These are phyloP conservation scores for Colletotrichum liriopes DNA, from an alignment of 2,329 filamentous ascomycete genomes.

Conservation along the genomic window DNA sequence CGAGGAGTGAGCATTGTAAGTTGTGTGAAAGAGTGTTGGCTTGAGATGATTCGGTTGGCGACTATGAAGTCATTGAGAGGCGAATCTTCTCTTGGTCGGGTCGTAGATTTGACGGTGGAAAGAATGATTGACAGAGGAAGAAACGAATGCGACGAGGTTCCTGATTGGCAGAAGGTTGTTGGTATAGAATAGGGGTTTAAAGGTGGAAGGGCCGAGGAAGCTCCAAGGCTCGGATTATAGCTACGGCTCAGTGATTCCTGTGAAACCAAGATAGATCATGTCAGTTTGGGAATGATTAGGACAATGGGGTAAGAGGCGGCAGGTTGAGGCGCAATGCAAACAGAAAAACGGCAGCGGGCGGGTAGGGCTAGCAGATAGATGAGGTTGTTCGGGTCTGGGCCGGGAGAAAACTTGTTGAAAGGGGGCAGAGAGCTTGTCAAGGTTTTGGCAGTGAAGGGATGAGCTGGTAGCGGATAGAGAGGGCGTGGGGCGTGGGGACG, in stretches of 20 bases:
- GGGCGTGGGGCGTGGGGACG: conserved; percentile 31
- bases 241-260: conserved; percentile 24
- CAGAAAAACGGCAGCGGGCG: conserved; percentile 8
- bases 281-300: conserved; percentile 37
- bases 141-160: conserved; percentile 29
- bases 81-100: background rate
- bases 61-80: conserved; percentile 27
- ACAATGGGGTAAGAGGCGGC: conserved; percentile 22
- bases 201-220: conserved; percentile 1
- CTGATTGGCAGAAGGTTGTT: background rate
- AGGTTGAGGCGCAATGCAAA: conserved; percentile 19
- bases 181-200: conserved; percentile 26
- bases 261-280: conserved; percentile 31
- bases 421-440: conserved; percentile 36
- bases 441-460: conserved; percentile 38
- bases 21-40: conserved; percentile 18
- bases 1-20: conserved; percentile 82
- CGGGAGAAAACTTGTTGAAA: conserved; percentile 8
- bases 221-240: background rate
- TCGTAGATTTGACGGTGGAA: conserved; percentile 20
- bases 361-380: conserved; percentile 38
- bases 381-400: conserved; percentile 21
- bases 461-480: conserved; percentile 38
- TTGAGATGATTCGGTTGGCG: conserved; percentile 1
- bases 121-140: conserved; percentile 10